Percentiles rank a stretch among this genome's conserved stretches.
Evolutionary conservation across 1,139 yeast genomes (phyloP).

Genomic region (Scheffersomyces lignicola): DNA sequence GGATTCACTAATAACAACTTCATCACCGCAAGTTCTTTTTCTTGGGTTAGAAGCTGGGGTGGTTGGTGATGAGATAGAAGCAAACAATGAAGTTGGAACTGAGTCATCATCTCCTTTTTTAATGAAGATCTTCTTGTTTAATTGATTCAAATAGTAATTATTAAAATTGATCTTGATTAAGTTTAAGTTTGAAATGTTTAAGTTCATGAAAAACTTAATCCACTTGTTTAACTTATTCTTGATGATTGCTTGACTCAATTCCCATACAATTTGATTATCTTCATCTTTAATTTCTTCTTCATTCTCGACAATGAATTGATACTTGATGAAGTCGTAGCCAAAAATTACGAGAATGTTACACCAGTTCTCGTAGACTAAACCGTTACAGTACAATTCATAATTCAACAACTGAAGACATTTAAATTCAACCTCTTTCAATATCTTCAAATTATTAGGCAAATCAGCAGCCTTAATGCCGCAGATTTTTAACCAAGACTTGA

Average conservation of each 20-base stretch:
- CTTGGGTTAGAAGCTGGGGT: conserved; percentile 6
- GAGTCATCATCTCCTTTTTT: conserved; percentile 4
- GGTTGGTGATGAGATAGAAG: not conserved
- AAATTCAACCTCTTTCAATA: conserved; percentile 54
- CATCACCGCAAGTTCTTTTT: conserved; percentile 13
- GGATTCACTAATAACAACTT: conserved; percentile 5
- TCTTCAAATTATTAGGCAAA: conserved; percentile 28
- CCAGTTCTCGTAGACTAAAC: conserved; percentile 55
- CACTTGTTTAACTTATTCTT: conserved; percentile 30
- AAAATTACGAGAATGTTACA: conserved; percentile 45
- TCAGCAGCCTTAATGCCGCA: conserved; percentile 51
- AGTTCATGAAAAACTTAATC: conserved; percentile 26
- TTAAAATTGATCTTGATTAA: conserved; percentile 28
- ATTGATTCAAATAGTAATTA: conserved; percentile 32
- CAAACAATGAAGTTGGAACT: not conserved
- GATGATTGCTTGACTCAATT: conserved; percentile 20
- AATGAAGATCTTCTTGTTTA: conserved; percentile 32
- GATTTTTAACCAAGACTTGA: conserved; percentile 74
- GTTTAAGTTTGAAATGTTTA: conserved; percentile 19
- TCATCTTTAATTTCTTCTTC: conserved; percentile 8
- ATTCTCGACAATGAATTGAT: conserved; percentile 19
- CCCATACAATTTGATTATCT: conserved; percentile 32
- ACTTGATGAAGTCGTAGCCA: conserved; percentile 44
- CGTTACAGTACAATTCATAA: conserved; percentile 56
- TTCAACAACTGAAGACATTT: conserved; percentile 53